Evolutionary conservation across 192 early-diverging fungal species (phyloP).

Genomic region (Rhizoclosmatium sp.): DNA sequence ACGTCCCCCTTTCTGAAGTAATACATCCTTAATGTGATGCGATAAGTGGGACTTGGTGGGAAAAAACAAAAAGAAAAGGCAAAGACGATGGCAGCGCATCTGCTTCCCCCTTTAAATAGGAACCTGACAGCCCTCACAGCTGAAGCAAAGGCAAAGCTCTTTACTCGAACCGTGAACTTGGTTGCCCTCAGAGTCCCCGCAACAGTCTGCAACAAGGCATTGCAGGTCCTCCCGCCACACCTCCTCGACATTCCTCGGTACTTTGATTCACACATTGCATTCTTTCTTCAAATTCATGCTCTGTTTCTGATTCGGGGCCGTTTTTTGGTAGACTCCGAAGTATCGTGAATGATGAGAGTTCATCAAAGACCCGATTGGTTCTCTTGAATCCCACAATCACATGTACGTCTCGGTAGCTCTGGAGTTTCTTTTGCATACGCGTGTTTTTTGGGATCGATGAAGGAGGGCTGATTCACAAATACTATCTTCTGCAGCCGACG

Average conservation of each 20-base stretch:
- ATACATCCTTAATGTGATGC: neutral
- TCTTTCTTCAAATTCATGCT: too few species aligned
- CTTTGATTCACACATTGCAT: too few species aligned
- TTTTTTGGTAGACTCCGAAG: too few species aligned
- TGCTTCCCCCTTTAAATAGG: slow-evolving; percentile 68
- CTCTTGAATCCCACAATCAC: slow-evolving; percentile 59
- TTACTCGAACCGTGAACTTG: slow-evolving; percentile 64
- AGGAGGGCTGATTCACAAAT: too few species aligned
- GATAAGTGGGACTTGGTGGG: neutral
- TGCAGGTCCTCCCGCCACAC: slow-evolving; percentile 51
- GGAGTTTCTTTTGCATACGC: slow-evolving; percentile 18
- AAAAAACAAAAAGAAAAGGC: slow-evolving; percentile 3
- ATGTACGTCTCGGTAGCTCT: neutral
- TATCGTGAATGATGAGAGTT: too few species aligned
- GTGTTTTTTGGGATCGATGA: too few species aligned
- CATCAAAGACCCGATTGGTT: slow-evolving; percentile 37
- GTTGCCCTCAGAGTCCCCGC: slow-evolving; percentile 71
- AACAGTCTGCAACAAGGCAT: slow-evolving; percentile 58
- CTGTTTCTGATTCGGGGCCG: too few species aligned
- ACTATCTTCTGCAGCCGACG: neutral
- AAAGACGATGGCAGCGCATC: neutral
- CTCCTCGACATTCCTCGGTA: slow-evolving; percentile 17
- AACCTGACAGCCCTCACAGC: slow-evolving; percentile 73
- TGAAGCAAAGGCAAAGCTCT: slow-evolving; percentile 55
- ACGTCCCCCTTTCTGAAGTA: neutral